Evolutionary conservation across 164 flowering plant genomes (phyloP), one percentile per base, ranked within the genome.

Genomic region (Brasenia schreberi): DNA sequence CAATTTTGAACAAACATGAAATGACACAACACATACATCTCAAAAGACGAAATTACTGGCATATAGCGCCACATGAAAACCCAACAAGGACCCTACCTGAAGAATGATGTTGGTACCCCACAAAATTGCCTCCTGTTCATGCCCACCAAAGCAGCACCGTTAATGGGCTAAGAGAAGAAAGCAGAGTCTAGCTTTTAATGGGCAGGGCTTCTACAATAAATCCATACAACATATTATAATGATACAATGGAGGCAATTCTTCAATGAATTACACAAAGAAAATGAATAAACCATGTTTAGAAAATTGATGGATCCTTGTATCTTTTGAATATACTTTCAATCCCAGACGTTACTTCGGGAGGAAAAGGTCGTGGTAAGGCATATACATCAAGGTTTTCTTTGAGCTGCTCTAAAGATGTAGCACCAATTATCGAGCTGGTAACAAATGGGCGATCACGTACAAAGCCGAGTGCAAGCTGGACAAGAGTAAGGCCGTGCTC

Each of bases 381-480:
- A 74, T 81, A 80, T 17, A 92, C 92, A 70, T 93, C 91, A 18
- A 90, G 83, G 63, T 90, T 86, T 82, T 90, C 96, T 67, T 81
- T 93, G 19, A 93, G 77, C 69, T 90, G 98, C 19, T 86, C 88
- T 5, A 87, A 71, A 18, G 97, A 87, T 42, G 97, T 88, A 64
- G 98, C 97, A 19, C 97, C 98, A 42, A 93, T 80, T 42, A 93
- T 90, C 17, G 98, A 83, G 69, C 98, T 93, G n/a, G 96, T 78
- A 81, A 93, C 69, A 69, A 90, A 93, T 53, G 94, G 86, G n/a
- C 89, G 86, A 72, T 93, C 98, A 65, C 98, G 73, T 7, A 74
- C 84, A 76, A 90, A 93, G 68, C 83, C 93, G 7, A 90, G 94
- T 0, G 98, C 97, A 42, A 93, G 83, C 73, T 93, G 81, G n/a